Conservation (phyloP, 1,284 basidiomycete genomes). For the Irpex lacteus region DNA sequence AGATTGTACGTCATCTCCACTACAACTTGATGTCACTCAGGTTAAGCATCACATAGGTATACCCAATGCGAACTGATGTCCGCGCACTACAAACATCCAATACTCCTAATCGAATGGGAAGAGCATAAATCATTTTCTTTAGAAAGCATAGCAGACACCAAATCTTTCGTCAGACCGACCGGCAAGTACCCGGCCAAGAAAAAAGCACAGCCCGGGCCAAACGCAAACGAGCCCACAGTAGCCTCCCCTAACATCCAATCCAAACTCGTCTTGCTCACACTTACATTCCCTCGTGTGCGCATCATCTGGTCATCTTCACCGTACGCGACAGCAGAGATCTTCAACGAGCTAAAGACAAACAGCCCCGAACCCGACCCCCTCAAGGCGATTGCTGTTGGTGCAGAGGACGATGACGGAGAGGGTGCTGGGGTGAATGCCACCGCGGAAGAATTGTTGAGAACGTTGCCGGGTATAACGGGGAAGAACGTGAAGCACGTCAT, state of each 20-base stretch:
- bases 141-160: constrained; percentile 64
- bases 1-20: constrained; percentile 67
- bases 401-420: constrained; percentile 66
- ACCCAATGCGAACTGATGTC: constrained; percentile 98
- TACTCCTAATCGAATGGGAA: constrained; percentile 98
- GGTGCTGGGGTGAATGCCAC: constrained; percentile 69
- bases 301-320: constrained; percentile 98
- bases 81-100: constrained; percentile 90
- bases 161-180: constrained; percentile 58
- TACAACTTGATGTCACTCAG: neutral
- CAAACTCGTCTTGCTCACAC: constrained; percentile 86
- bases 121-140: constrained; percentile 95
- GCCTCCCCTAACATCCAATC: constrained; percentile 66
- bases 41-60: constrained; percentile 53
- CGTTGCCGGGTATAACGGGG: constrained; percentile 76
- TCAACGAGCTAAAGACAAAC: constrained; percentile 88
- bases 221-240: constrained; percentile 36
- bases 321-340: constrained; percentile 88
- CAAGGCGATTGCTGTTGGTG: constrained; percentile 76
- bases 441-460: constrained; percentile 74
- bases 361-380: constrained; percentile 80
- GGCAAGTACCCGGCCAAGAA: constrained; percentile 56
- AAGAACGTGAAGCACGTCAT: constrained; percentile 89
- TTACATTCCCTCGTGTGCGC: constrained; percentile 87
- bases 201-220: constrained; percentile 33